These are phyloP conservation scores for Podila verticillata DNA, from an alignment of 192 early-diverging fungal species.

Conservation along the genomic window DNA sequence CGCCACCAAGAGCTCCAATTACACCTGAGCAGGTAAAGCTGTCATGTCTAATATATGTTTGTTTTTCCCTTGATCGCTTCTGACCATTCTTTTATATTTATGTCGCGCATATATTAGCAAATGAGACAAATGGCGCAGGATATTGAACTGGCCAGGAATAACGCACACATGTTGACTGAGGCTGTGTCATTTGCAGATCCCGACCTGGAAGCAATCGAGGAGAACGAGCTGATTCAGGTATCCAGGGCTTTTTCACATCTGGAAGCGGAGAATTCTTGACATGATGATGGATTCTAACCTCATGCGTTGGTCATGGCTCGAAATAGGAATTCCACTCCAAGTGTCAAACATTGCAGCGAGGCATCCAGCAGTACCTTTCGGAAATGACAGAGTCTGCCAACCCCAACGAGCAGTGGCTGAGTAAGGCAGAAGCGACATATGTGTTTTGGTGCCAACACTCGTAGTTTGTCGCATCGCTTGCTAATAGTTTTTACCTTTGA, in stretches of 20 bases:
- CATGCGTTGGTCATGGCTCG: neutral
- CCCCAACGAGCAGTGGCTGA: conserved; percentile 54
- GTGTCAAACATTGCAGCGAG: conserved; percentile 53
- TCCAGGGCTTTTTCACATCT: neutral
- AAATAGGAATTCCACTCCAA: conserved; percentile 65
- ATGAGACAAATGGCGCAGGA: conserved; percentile 55
- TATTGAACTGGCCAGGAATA: conserved; percentile 62
- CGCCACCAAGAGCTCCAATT: conserved; percentile 31
- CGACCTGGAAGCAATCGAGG: conserved; percentile 59
- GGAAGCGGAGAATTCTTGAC: too few relatives aligned
- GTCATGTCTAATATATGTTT: neutral
- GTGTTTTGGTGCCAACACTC: neutral
- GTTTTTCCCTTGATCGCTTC: neutral
- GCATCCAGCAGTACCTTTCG: conserved; percentile 52
- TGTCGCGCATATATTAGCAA: conserved; percentile 18
- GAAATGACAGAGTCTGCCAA: conserved; percentile 51
- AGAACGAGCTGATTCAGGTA: conserved; percentile 65
- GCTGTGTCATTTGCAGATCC: conserved; percentile 65
- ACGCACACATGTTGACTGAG: conserved; percentile 59
- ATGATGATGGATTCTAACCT: neutral
- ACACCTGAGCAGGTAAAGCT: conserved; percentile 39
- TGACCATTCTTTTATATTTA: neutral
- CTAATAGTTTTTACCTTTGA: conserved; percentile 6
- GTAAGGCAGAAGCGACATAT: conserved; percentile 35
- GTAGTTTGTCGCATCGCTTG: too few relatives aligned